Conservation (phyloP, 257 asterid species). For the Solanum chilense region DNA sequence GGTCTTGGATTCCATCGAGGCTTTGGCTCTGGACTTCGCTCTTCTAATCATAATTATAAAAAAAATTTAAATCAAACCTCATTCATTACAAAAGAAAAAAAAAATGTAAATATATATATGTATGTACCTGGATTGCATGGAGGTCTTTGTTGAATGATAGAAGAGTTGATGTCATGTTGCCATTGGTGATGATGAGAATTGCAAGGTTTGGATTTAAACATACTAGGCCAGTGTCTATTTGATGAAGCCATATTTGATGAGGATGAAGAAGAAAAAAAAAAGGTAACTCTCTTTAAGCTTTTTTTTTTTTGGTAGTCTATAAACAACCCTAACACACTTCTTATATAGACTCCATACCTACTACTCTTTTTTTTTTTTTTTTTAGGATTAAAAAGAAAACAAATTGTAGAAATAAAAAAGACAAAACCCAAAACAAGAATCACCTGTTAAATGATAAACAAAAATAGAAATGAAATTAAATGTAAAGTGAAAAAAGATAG, state of each 20-base stretch:
- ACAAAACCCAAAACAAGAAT: conserved; percentile 59
- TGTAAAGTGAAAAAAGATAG: conserved; percentile 21
- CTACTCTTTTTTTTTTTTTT: neutral
- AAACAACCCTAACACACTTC: conserved; percentile 12
- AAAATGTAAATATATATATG: neutral
- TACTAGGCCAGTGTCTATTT: conserved; percentile 51
- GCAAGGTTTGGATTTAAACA: conserved; percentile 57
- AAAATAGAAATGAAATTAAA: conserved; percentile 47
- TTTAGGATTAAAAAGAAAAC: neutral
- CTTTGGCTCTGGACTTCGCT: conserved; percentile 86
- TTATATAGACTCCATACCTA: conserved; percentile 21
- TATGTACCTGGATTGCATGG: conserved; percentile 16
- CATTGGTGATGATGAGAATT: conserved; percentile 43
- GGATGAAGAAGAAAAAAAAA: neutral
- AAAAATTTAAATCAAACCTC: neutral
- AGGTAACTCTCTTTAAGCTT: neutral
- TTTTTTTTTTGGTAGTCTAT: neutral
- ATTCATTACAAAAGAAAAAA: neutral
- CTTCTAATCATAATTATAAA: neutral
- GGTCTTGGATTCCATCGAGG: conserved; percentile 96
- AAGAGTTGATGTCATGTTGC: conserved; percentile 54
- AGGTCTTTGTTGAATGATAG: conserved; percentile 24
- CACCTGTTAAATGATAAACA: conserved; percentile 50
- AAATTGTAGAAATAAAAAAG: conserved; percentile 11
- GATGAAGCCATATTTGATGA: conserved; percentile 25